phyloP scores from a whole-genome alignment of 805 yeast species.

The Kuraishia ogatae region DNA sequence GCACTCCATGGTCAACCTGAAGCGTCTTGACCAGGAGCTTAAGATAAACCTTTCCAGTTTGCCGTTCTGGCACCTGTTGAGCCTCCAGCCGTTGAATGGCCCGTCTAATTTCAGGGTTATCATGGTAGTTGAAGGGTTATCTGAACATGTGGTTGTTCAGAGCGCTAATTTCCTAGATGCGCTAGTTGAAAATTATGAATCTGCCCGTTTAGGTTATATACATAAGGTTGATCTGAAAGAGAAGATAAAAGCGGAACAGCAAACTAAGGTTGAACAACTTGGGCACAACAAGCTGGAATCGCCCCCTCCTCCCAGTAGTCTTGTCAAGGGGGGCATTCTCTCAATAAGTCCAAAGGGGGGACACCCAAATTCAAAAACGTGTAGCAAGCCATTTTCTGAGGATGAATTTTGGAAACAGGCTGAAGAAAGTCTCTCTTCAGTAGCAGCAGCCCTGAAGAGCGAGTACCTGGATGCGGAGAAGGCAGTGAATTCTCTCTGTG shows the following conservation, averaged over 20 bases:
- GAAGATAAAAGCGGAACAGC: not conserved
- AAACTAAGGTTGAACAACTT: not conserved
- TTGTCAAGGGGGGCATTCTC: not conserved
- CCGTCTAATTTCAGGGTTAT: conserved; percentile 45
- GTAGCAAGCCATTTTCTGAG: not conserved
- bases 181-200: conserved; percentile 34
- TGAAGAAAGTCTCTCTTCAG: no score
- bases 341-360: not conserved
- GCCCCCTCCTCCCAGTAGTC: not conserved
- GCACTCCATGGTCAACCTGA: conserved; percentile 25
- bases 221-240: conserved; percentile 4
- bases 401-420: not conserved
- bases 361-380: not conserved
- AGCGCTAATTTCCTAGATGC: conserved; percentile 28
- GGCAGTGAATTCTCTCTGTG: not conserved
- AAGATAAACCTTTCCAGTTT: conserved; percentile 40
- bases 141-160: conserved; percentile 20
- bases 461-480: not conserved
- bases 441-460: not conserved
- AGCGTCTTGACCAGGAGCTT: conserved; percentile 27
- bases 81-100: conserved; percentile 43
- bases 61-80: conserved; percentile 48
- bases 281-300: no score
- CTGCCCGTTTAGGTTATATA: conserved; percentile 37
- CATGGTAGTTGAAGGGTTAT: conserved; percentile 25